Evolutionary conservation across 73 alveolate species (phyloP), one percentile per base, ranked within the genome.

Genomic region (Paramecium tetraurelia): DNA sequence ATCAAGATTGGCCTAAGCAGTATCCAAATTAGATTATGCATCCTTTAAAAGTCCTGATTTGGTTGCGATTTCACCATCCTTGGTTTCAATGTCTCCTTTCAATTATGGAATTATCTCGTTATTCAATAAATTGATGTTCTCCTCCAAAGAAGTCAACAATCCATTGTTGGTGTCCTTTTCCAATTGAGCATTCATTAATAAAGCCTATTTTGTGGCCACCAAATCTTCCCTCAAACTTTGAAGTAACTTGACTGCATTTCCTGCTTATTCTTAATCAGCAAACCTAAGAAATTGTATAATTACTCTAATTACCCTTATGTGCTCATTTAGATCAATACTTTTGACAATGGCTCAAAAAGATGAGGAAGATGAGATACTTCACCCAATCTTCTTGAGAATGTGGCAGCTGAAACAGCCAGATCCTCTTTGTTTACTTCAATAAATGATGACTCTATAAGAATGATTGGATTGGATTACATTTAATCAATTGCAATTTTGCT

Each of bases 181-280:
- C 40, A 36, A 72, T 72, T 72, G 7, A 36, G 68, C 86, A 35
- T 43, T 38, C 59, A 35, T 63, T 63, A 6, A 63, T 27, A 63
- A 63, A 5, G 84, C 41, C 31, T 3, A 33, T 72, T 72, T 72
- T n/a, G 59, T 12, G n/a, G 86, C 86, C 6, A 72, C 86, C 7
- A 72, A 38, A 35, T 72, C 86, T 36, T 40, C 86, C 40, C 86
- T 72, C 20, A 72, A 36, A 16, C 18, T 36, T 0, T 72, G 20
- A 16, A 72, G 86, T 72, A 72, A 72, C n/a, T 72, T 72, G 1
- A 72, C 18, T 10, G 59, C 86, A 72, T 72, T 72, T n/a, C 57
- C 59, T 29, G 59, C 86, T 72, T 33, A 33, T 72, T 72, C 86
- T 35, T 72, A 72, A 72, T 72, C 86, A 72, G 86, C 86, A 72